phyloP scores from a whole-genome alignment of 768 basidiomycete species.

The Suillus sp. region DNA sequence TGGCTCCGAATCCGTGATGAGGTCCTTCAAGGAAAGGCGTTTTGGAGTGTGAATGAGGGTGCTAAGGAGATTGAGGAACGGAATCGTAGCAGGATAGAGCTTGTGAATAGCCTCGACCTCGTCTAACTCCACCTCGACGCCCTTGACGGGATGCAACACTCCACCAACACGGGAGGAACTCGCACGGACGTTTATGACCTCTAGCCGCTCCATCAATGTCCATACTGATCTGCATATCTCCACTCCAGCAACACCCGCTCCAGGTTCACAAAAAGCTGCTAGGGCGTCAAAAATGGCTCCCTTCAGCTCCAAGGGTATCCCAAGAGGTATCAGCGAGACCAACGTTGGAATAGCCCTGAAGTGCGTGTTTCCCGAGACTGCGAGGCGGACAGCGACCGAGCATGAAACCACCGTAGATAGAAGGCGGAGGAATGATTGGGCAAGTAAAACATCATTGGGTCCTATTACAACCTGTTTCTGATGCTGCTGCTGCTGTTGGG shows the following conservation, averaged over 20 bases:
- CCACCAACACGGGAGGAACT: constrained; percentile 25
- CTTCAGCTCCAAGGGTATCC: constrained; percentile 89
- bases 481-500: constrained; percentile 43
- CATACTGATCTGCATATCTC: constrained; percentile 85
- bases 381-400: constrained; percentile 77
- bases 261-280: constrained; percentile 81
- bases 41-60: constrained; percentile 85
- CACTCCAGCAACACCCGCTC: constrained; percentile 68
- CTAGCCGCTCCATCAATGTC: constrained; percentile 81
- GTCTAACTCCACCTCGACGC: constrained; percentile 85
- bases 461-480: constrained; percentile 50
- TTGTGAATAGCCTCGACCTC: constrained; percentile 79
- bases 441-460: constrained; percentile 75
- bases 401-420: constrained; percentile 72
- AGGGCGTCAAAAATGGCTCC: constrained; percentile 82
- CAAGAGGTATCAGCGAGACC: constrained; percentile 73
- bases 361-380: constrained; percentile 73
- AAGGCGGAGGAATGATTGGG: constrained; percentile 79
- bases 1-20: constrained; percentile 58
- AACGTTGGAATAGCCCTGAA: constrained; percentile 84
- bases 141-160: constrained; percentile 61
- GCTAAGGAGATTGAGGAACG: constrained; percentile 81
- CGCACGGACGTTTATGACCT: constrained; percentile 76
- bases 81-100: constrained; percentile 85
- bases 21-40: constrained; percentile 61